Conservation (phyloP, 352 stramenopile species). For the Pythium diclinum region DNA sequence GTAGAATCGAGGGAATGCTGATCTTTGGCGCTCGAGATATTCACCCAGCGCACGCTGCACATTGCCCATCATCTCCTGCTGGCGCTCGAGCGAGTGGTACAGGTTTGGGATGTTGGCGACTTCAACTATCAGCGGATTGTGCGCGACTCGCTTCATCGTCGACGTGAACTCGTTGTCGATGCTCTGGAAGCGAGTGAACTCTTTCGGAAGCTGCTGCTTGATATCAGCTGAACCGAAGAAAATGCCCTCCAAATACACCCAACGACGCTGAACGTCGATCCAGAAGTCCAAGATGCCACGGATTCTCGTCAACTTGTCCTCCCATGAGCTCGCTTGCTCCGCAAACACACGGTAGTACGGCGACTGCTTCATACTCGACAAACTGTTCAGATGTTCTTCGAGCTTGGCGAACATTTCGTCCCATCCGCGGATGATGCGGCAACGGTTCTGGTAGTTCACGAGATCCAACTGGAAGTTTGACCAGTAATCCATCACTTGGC, state of each 20-base stretch:
- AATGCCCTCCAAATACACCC: constrained; percentile 99
- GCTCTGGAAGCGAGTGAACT: constrained; percentile 98
- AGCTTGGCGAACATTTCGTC: constrained; percentile 99
- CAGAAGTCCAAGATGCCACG: constrained; percentile 98
- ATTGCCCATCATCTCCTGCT: constrained; percentile 98
- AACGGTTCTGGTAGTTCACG: constrained; percentile 92
- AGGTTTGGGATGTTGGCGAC: constrained; percentile 89
- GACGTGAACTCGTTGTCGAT: constrained; percentile 99
- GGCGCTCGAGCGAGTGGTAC: constrained; percentile 90
- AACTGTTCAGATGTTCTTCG: constrained; percentile 99
- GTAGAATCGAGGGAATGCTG: constrained; percentile 98
- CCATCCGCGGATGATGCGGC: constrained; percentile 98
- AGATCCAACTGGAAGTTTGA: constrained; percentile 88
- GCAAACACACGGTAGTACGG: constrained; percentile 99
- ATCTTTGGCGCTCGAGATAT: constrained; percentile 98
- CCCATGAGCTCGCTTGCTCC: constrained; percentile 96
- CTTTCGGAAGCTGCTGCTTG: constrained; percentile 97
- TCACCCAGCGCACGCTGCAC: constrained; percentile 99
- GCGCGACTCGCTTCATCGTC: constrained; percentile 97
- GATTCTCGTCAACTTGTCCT: constrained; percentile 97
- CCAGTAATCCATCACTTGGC: constrained; percentile 92
- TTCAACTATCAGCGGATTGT: constrained; percentile 97
- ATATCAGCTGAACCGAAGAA: constrained; percentile 99
- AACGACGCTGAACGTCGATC: constrained; percentile 99
- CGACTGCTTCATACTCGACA: constrained; percentile 98